Percentiles rank a stretch among this genome's conserved stretches.
Conservation (phyloP, 306 rosid species). For the Lupinus albus region DNA sequence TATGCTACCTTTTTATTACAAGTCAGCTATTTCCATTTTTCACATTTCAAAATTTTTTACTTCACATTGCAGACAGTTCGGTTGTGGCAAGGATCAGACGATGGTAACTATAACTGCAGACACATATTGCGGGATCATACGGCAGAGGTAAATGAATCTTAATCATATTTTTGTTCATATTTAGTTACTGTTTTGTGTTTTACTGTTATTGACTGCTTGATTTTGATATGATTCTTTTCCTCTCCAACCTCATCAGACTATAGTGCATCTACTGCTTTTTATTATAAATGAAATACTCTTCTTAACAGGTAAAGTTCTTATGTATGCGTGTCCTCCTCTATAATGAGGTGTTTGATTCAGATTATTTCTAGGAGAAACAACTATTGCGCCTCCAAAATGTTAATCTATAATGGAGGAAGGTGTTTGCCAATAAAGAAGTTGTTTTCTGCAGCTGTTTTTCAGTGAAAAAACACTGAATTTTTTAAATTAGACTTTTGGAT, state of each 20-base stretch:
- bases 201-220: slow-evolving; percentile 2
- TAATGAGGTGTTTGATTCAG: not conserved
- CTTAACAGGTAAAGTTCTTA: not conserved
- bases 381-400: no score
- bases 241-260: not conserved
- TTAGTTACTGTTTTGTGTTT: not conserved
- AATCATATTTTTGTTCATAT: slow-evolving; percentile 9
- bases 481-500: no score
- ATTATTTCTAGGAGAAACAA: not conserved
- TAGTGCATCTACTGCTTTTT: not conserved
- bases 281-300: not conserved
- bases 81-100: slow-evolving; percentile 84
- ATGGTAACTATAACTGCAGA: slow-evolving; percentile 74
- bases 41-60: slow-evolving; percentile 14
- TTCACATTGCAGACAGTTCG: slow-evolving; percentile 80
- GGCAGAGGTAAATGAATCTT: slow-evolving; percentile 68
- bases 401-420: no score
- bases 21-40: slow-evolving; percentile 11
- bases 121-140: slow-evolving; percentile 83
- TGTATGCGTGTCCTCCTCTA: slow-evolving; percentile 4
- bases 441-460: no score
- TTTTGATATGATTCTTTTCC: not conserved
- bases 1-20: not conserved
- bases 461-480: no score
- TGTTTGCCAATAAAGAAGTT: no score